A percentile compares a stretch with the other conserved stretches of the same genome.
Conservation (phyloP, 2,329 filamentous ascomycete species). For the Fusarium protoensiforme region DNA sequence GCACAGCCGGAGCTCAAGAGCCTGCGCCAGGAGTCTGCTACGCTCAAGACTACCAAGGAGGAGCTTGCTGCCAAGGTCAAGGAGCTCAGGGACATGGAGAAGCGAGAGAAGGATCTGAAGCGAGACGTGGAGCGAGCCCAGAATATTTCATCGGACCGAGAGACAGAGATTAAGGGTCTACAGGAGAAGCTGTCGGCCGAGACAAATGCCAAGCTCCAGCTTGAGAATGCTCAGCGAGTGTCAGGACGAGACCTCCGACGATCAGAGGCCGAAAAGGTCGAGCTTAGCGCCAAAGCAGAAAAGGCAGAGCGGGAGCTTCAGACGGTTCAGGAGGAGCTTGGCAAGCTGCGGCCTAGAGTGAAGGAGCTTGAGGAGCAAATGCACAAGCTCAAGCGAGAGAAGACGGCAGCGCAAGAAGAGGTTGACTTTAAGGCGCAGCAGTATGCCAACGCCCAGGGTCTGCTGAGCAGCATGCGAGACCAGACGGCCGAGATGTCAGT, state of each 20-base stretch:
- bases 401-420: constrained; percentile 78
- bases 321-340: constrained; percentile 77
- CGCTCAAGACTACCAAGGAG: constrained; percentile 79
- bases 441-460: constrained; percentile 83
- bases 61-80: constrained; percentile 70
- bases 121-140: constrained; percentile 78
- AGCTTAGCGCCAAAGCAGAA: constrained; percentile 79
- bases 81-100: constrained; percentile 81
- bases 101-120: constrained; percentile 83
- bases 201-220: constrained; percentile 74
- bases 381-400: constrained; percentile 74
- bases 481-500: constrained; percentile 88
- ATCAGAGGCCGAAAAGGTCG: constrained; percentile 81
- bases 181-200: constrained; percentile 84
- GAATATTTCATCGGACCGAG: constrained; percentile 77
- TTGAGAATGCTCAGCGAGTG: constrained; percentile 82
- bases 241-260: constrained; percentile 82
- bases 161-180: constrained; percentile 79
- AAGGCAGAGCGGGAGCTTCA: constrained; percentile 76
- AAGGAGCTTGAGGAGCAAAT: constrained; percentile 80
- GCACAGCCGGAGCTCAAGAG: constrained; percentile 86
- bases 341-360: constrained; percentile 70
- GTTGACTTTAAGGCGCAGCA: constrained; percentile 86
- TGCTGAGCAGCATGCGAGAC: constrained; percentile 93
- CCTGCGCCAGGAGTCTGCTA: constrained; percentile 79